Evolutionary conservation across 2,329 filamentous ascomycete genomes (phyloP), one percentile per base, ranked within the genome.

Genomic region (Amesomyces nigricolor): DNA sequence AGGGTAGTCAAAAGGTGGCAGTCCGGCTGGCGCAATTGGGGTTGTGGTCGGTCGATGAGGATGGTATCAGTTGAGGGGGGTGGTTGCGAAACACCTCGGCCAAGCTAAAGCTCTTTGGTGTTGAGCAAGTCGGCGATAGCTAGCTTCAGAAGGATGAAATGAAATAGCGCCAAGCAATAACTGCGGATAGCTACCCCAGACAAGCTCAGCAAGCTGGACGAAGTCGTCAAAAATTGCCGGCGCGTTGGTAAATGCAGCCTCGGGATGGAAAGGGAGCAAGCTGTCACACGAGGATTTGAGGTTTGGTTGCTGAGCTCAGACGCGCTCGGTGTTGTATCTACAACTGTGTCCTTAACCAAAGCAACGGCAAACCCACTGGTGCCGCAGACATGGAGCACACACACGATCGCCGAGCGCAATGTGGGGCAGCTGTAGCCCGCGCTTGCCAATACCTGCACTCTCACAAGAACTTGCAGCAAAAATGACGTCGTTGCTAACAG

Each of bases 311-410:
- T 60, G 60, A 57, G 60, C 60, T 62, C 58, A 56, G 54, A 55
- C 53, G 42, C 17, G 22, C 22, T 29, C 19, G 22, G 9, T 45
- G 59, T 54, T 45, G 37, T 61, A 59, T 59, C 55, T 62, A 63
- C 61, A 64, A 64, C 61, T 64, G 62, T 64, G 62, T 64, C 62
- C 62, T 64, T 52, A 64, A 64, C 58, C 59, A 2, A 19, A 19
- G 17, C 17, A 58, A 57, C 47, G 11, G 40, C 51, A 51, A 51
- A 54, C 44, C 54, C 55, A 38, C 49, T 42, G 51, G 48, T 54
- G 51, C 57, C 52, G 53, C 58, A 56, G 16, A 17, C 32, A n/a
- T n/a, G n/a, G n/a, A 11, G n/a, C 8, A 47, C 29, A 53, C 19
- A 47, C 17, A 53, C 48, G 53, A 58, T 58, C 53, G 44, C 49